phyloP scores from a whole-genome alignment of 2,329 filamentous ascomycete genomes.

The Dothideomycetes sp. region DNA sequence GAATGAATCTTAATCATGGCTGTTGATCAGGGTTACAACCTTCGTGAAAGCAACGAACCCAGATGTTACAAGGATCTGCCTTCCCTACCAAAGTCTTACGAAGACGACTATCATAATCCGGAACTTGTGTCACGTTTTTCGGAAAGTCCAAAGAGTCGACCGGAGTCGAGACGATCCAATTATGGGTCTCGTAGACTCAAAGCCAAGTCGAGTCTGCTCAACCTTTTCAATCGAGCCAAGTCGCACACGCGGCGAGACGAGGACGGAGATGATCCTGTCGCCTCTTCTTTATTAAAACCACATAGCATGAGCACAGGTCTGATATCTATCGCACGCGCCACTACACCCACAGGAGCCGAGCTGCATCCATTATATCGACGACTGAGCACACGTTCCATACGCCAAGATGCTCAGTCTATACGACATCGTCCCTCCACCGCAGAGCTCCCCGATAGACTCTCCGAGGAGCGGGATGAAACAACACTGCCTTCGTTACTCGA shows the following conservation, averaged over 20 bases:
- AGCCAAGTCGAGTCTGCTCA: slow-evolving; percentile 31
- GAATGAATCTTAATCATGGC: slow-evolving; percentile 1
- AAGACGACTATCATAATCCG: too few relatives aligned
- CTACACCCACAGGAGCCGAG: neutral
- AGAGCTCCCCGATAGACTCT: too few relatives aligned
- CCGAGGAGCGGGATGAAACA: slow-evolving; percentile 3
- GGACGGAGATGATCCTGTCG: slow-evolving; percentile 30
- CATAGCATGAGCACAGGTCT: too few relatives aligned
- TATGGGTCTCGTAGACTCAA: slow-evolving; percentile 1
- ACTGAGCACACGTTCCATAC: slow-evolving; percentile 4
- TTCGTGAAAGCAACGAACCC: slow-evolving; percentile 1
- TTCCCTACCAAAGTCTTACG: slow-evolving; percentile 5
- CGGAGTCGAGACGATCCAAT: neutral
- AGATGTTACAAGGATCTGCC: slow-evolving; percentile 10
- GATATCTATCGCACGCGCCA: neutral
- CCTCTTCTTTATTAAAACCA: too few relatives aligned
- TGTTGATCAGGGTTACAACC: slow-evolving; percentile 3
- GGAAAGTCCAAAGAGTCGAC: neutral
- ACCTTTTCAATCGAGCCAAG: slow-evolving; percentile 41
- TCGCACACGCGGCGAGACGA: slow-evolving; percentile 40
- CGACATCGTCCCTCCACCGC: too few relatives aligned
- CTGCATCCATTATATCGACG: neutral
- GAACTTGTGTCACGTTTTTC: too few relatives aligned
- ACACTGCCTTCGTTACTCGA: slow-evolving; percentile 3
- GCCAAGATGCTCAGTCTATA: slow-evolving; percentile 4